These are phyloP conservation scores for Neurospora africana DNA, from an alignment of 495 filamentous ascomycete genomes.

Conservation along the genomic window DNA sequence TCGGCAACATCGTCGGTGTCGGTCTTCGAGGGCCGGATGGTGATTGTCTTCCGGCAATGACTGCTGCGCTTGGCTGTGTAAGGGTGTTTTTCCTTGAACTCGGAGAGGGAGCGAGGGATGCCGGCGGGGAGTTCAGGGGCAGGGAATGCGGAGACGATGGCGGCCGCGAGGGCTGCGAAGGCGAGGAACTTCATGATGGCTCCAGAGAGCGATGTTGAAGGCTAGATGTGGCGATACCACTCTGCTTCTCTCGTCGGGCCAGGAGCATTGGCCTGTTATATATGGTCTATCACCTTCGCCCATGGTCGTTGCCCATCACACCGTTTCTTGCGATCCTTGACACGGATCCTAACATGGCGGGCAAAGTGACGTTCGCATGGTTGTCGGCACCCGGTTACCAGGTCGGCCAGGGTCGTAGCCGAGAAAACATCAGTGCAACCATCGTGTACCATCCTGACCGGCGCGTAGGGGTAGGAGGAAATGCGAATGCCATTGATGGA, in stretches of 20 bases:
- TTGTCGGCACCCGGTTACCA: not conserved
- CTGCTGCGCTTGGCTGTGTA: slow-evolving; percentile 3
- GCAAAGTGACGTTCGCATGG: not conserved
- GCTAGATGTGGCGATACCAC: not conserved
- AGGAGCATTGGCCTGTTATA: not conserved
- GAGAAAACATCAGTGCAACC: not conserved
- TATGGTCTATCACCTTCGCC: too few species aligned
- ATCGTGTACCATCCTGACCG: not conserved
- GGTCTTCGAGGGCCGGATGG: slow-evolving; percentile 39
- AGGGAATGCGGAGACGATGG: slow-evolving; percentile 2
- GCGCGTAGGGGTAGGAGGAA: not conserved
- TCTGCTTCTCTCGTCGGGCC: not conserved
- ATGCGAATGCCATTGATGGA: slow-evolving; percentile 7
- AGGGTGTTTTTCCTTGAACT: slow-evolving; percentile 23
- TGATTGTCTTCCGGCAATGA: slow-evolving; percentile 30
- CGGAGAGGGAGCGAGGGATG: slow-evolving; percentile 19
- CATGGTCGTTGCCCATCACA: not conserved
- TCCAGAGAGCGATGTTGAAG: not conserved
- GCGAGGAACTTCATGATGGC: slow-evolving; percentile 7
- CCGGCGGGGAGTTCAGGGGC: slow-evolving; percentile 13
- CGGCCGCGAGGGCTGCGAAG: slow-evolving; percentile 10
- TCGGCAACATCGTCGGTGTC: slow-evolving; percentile 44
- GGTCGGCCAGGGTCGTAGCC: not conserved
- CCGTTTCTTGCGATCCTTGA: not conserved
- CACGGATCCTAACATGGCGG: not conserved